Conservation (phyloP, 2,329 filamentous ascomycete species). For the Stagonosporopsis chrysanthemi region DNA sequence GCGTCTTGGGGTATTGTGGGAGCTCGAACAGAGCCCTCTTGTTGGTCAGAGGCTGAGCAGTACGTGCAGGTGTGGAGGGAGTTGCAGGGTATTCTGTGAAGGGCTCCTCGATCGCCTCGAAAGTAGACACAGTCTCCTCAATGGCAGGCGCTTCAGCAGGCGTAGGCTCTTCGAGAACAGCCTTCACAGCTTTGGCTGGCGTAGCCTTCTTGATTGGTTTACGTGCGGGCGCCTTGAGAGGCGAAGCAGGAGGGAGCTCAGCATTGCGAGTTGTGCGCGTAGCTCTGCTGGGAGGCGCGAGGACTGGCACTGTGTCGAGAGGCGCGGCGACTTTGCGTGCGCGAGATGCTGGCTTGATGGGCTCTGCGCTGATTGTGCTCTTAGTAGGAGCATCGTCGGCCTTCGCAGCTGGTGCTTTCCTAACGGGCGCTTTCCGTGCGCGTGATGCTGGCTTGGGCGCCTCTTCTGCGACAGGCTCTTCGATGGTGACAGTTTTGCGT, state of each 20-base stretch:
- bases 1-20: constrained; percentile 34
- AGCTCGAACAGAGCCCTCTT: constrained; percentile 26
- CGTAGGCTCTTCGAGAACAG: constrained; percentile 1
- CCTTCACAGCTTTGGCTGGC: constrained; percentile 21
- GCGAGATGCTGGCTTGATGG: constrained; percentile 29
- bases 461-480: constrained; percentile 21
- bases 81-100: constrained; percentile 32
- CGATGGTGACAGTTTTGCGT: constrained; percentile 21
- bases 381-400: constrained; percentile 15
- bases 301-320: constrained; percentile 16
- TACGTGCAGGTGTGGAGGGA: constrained; percentile 31
- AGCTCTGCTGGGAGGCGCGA: constrained; percentile 22
- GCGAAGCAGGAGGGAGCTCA: constrained; percentile 30
- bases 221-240: constrained; percentile 36
- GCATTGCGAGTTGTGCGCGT: constrained; percentile 34
- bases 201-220: constrained; percentile 34
- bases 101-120: constrained; percentile 29
- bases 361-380: constrained; percentile 21
- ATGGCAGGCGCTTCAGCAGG: background rate
- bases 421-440: constrained; percentile 30
- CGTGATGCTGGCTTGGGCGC: constrained; percentile 26
- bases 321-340: constrained; percentile 28
- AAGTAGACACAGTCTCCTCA: constrained; percentile 2
- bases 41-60: constrained; percentile 19
- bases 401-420: constrained; percentile 27